These are phyloP conservation scores for Russula lepida DNA, from an alignment of 768 basidiomycete genomes.

Conservation along the genomic window DNA sequence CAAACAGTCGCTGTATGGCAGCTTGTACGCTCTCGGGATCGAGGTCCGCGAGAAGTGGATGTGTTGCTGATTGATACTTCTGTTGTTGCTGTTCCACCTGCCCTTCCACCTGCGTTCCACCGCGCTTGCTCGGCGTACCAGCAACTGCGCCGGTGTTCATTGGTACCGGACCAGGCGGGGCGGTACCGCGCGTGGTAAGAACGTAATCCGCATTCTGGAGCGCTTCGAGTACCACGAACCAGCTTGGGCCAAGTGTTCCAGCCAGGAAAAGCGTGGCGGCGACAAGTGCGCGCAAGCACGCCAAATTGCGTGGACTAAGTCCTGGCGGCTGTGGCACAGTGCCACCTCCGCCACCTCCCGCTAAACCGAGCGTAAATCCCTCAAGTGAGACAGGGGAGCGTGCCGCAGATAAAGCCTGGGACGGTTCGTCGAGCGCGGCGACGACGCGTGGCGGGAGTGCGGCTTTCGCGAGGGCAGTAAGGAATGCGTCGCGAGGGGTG, in stretches of 20 bases:
- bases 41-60: constrained; percentile 61
- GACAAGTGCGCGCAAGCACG: constrained; percentile 79
- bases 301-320: constrained; percentile 82
- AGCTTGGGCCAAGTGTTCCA: constrained; percentile 79
- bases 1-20: constrained; percentile 78
- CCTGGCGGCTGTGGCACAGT: constrained; percentile 52
- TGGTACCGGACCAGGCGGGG: constrained; percentile 3
- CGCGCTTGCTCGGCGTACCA: constrained; percentile 1
- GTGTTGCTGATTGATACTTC: constrained; percentile 21
- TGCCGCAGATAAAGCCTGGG: constrained; percentile 45
- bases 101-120: constrained; percentile 5
- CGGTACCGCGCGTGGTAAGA: constrained; percentile 51
- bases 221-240: constrained; percentile 86
- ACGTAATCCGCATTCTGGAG: constrained; percentile 95
- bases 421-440: constrained; percentile 62
- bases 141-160: constrained; percentile 21
- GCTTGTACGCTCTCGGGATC: constrained; percentile 67
- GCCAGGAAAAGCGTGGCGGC: constrained; percentile 73
- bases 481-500: constrained; percentile 90
- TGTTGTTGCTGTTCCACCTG: constrained; percentile 10
- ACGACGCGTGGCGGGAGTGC: constrained; percentile 89
- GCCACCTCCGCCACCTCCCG: constrained; percentile 2
- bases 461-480: constrained; percentile 81
- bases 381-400: constrained; percentile 53
- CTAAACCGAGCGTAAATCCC: constrained; percentile 48